These are phyloP conservation scores for Ceratonia siliqua DNA, from an alignment of 306 rosid genomes.

Conservation along the genomic window DNA sequence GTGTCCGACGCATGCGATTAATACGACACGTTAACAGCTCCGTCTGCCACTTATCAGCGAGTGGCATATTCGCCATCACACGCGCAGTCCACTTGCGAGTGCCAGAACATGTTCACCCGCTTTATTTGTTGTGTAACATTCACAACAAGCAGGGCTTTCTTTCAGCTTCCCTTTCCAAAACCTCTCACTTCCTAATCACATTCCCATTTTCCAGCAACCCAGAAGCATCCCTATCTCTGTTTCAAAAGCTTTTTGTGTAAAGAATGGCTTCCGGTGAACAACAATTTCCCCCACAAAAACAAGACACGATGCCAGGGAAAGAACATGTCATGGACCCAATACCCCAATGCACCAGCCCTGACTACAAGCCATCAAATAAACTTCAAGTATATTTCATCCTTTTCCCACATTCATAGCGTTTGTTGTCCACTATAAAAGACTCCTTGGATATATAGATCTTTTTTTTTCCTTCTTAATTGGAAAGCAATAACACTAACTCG, in stretches of 20 bases:
- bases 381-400: slow-evolving; percentile 51
- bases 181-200: slow-evolving; percentile 2
- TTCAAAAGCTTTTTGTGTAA: slow-evolving; percentile 27
- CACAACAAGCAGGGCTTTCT: not conserved
- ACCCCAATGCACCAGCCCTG: slow-evolving; percentile 61
- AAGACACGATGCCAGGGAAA: slow-evolving; percentile 72
- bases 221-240: not conserved
- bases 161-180: not conserved
- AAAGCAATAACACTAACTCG: not conserved
- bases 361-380: slow-evolving; percentile 72
- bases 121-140: slow-evolving; percentile 19
- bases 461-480: not conserved
- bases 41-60: slow-evolving; percentile 35
- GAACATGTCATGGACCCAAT: slow-evolving; percentile 73
- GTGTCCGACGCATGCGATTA: slow-evolving; percentile 40
- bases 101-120: not conserved
- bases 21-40: slow-evolving; percentile 35
- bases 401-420: too few species aligned
- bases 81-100: not conserved
- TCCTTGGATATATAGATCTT: not conserved
- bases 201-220: slow-evolving; percentile 16
- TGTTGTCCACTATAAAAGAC: not conserved
- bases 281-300: slow-evolving; percentile 65
- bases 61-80: slow-evolving; percentile 31
- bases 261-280: slow-evolving; percentile 66